Conservation (phyloP, 441 rosid species). For the Populus trichocarpa region DNA sequence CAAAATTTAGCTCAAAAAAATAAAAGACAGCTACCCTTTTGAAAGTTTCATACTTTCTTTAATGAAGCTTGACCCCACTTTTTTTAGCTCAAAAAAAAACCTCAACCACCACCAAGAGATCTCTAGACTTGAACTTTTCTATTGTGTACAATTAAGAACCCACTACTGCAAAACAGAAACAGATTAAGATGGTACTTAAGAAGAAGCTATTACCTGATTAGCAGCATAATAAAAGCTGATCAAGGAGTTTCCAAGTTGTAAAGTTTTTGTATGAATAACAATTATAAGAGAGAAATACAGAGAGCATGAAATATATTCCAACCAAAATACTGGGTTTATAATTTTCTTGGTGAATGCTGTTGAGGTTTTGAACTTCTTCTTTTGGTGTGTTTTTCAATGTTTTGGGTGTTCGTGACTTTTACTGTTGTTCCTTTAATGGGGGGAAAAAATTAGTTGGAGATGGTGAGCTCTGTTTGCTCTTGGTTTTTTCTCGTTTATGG, state of each 20-base stretch:
- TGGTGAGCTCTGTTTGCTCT: background rate
- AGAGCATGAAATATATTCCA: background rate
- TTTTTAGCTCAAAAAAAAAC: background rate
- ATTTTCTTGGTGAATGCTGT: background rate
- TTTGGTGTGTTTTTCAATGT: no score
- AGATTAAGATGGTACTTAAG: background rate
- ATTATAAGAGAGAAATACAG: background rate
- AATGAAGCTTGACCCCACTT: background rate
- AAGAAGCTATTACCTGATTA: background rate
- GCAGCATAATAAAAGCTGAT: background rate
- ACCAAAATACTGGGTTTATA: background rate
- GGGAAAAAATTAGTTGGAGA: background rate
- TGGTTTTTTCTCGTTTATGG: background rate
- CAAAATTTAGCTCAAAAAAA: background rate
- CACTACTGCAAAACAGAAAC: background rate
- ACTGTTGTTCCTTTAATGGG: no score
- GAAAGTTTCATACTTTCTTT: background rate
- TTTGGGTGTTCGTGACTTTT: background rate
- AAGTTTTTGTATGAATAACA: background rate
- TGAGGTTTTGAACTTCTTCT: background rate
- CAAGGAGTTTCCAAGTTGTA: background rate
- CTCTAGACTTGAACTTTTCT: background rate
- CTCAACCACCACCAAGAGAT: background rate
- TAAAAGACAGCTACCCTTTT: background rate
- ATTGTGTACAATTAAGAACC: background rate